These are phyloP conservation scores for Myrmaecium sp. DNA, from an alignment of 2,329 filamentous ascomycete species.

Conservation along the genomic window DNA sequence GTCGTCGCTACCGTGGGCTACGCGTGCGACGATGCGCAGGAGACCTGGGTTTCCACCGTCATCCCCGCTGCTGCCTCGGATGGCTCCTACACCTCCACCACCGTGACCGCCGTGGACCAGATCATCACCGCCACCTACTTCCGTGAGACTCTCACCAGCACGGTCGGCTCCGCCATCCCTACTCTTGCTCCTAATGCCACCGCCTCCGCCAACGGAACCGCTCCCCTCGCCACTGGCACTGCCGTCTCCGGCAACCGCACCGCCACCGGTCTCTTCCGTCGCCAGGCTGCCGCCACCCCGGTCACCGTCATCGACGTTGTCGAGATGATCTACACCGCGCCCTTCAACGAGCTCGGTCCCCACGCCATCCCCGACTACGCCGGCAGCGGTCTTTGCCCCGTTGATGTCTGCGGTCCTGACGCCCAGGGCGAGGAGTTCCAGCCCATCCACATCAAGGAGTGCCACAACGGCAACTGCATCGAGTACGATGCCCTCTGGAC, in stretches of 20 bases:
- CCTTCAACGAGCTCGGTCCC: constrained; percentile 14
- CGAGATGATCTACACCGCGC: constrained; percentile 13
- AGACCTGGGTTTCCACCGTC: constrained; percentile 13
- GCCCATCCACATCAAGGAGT: constrained; percentile 14
- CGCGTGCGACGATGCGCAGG: too few species aligned
- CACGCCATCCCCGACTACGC: constrained; percentile 12
- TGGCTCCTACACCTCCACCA: constrained; percentile 12
- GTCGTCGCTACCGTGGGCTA: neutral
- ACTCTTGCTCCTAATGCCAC: neutral
- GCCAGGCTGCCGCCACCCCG: constrained; percentile 6
- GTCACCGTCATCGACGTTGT: constrained; percentile 15
- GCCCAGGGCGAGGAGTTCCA: constrained; percentile 10
- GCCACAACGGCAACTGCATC: constrained; percentile 14
- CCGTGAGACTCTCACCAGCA: constrained; percentile 12
- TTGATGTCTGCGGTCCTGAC: too few species aligned
- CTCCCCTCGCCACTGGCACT: too few species aligned
- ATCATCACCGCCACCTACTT: constrained; percentile 13
- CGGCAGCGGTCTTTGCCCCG: constrained; percentile 13
- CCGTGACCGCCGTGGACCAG: constrained; percentile 12
- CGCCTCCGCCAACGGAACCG: neutral
- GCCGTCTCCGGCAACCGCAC: too few species aligned
- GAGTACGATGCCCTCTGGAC: constrained; percentile 9
- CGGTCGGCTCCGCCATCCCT: neutral
- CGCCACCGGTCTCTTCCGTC: too few species aligned
- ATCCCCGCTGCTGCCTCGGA: constrained; percentile 13